These are phyloP conservation scores for Xylaria sp. DNA, from an alignment of 495 filamentous ascomycete species.

Conservation along the genomic window DNA sequence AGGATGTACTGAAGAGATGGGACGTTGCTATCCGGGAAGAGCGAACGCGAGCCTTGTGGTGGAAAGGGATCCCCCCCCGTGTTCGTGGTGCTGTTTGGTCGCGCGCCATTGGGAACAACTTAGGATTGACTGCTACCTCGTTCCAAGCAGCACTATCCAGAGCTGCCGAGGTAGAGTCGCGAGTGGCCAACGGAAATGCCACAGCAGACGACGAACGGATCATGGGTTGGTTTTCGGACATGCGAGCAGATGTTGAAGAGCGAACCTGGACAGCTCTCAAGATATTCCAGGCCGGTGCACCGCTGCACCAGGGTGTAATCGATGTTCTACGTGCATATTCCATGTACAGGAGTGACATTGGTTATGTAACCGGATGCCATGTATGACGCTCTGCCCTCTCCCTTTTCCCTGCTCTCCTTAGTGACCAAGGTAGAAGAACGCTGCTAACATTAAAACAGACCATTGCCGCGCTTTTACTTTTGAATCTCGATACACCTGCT, in stretches of 20 bases:
- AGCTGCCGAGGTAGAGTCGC: constrained; percentile 70
- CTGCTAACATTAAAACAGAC: constrained; percentile 57
- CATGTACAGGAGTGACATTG: constrained; percentile 94
- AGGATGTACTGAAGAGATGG: constrained; percentile 88
- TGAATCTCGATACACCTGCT: constrained; percentile 75
- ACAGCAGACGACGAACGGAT: constrained; percentile 54
- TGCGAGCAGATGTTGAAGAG: constrained; percentile 70
- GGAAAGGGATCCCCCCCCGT: constrained; percentile 84
- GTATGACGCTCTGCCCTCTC: constrained; percentile 52
- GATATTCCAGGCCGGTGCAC: constrained; percentile 80
- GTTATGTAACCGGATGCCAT: constrained; percentile 86
- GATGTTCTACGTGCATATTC: constrained; percentile 88
- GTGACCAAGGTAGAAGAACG: constrained; percentile 13
- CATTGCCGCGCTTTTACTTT: constrained; percentile 84
- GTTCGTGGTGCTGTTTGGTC: constrained; percentile 86
- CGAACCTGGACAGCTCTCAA: constrained; percentile 79
- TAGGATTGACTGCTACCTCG: constrained; percentile 75
- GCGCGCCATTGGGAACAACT: constrained; percentile 86
- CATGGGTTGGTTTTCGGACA: constrained; percentile 67
- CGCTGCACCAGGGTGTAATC: constrained; percentile 75
- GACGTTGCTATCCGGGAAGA: constrained; percentile 73
- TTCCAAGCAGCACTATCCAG: constrained; percentile 81
- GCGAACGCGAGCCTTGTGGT: constrained; percentile 89
- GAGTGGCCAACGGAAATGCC: constrained; percentile 48
- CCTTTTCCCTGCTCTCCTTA: background rate